A percentile compares a stretch with the other conserved stretches of the same genome.
These are phyloP conservation scores for Setomelanomma holmii DNA, from an alignment of 2,329 filamentous ascomycete genomes.

Conservation along the genomic window DNA sequence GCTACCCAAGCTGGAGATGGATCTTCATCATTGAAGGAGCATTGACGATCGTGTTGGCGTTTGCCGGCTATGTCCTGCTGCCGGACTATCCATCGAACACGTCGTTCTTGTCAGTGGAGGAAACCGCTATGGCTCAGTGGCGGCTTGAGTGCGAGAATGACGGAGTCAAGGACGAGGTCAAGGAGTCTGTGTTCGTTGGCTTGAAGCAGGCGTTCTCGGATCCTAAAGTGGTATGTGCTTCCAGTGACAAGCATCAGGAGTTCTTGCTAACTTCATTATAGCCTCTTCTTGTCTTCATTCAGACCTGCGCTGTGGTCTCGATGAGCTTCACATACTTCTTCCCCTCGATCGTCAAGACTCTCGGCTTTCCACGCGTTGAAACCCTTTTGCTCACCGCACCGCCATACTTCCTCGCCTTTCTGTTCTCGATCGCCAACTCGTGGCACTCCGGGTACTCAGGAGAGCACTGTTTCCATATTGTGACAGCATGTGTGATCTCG, in stretches of 20 bases:
- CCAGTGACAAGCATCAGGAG: conserved; percentile 37
- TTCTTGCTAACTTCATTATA: conserved; percentile 47
- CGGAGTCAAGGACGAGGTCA: conserved; percentile 22
- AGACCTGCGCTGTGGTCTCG: conserved; percentile 58
- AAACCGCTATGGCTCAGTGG: conserved; percentile 27
- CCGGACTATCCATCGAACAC: conserved; percentile 59
- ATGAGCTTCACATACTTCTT: conserved; percentile 68
- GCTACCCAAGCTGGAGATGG: background rate
- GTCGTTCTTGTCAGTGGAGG: conserved; percentile 48
- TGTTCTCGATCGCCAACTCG: conserved; percentile 63
- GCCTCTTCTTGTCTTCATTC: conserved; percentile 53
- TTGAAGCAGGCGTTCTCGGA: conserved; percentile 59
- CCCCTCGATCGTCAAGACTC: conserved; percentile 65
- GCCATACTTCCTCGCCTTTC: conserved; percentile 65
- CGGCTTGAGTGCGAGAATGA: conserved; percentile 28
- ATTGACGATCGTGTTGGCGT: conserved; percentile 21
- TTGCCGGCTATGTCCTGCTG: conserved; percentile 53
- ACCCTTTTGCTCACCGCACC: conserved; percentile 65
- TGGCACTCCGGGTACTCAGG: conserved; percentile 61
- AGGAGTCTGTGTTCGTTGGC: conserved; percentile 40
- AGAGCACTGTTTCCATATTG: conserved; percentile 60
- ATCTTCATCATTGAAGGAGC: conserved; percentile 33
- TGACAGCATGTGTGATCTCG: conserved; percentile 21
- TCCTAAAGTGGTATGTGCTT: conserved; percentile 49
- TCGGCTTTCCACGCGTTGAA: conserved; percentile 61